A percentile compares a stretch with the other conserved stretches of the same genome.
These are phyloP conservation scores for Diaporthe aspalathi DNA, from an alignment of 2,329 filamentous ascomycete species.

Conservation along the genomic window DNA sequence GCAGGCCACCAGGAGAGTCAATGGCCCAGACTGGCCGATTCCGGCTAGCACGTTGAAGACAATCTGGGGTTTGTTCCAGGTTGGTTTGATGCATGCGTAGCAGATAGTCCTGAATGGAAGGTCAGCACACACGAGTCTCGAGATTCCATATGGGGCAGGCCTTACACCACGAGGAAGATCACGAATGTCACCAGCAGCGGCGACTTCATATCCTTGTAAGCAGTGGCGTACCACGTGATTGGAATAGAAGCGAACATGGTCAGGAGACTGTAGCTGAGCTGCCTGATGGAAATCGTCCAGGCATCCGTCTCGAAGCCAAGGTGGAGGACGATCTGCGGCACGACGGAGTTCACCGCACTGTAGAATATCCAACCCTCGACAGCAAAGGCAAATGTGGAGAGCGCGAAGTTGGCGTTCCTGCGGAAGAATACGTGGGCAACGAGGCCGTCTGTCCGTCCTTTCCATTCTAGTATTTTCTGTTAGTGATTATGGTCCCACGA, in stretches of 20 bases:
- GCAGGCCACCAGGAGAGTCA: conserved; percentile 61
- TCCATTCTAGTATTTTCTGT: conserved; percentile 59
- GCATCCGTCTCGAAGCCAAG: conserved; percentile 59
- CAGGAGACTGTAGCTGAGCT: conserved; percentile 57
- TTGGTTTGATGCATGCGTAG: conserved; percentile 58
- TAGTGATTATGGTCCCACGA: neutral
- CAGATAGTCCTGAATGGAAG: conserved; percentile 52
- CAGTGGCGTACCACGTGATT: conserved; percentile 59
- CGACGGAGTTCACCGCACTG: conserved; percentile 62
- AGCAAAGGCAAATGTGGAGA: conserved; percentile 66
- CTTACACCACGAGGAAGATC: conserved; percentile 60
- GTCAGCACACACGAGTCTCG: conserved; percentile 16
- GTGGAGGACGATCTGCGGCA: conserved; percentile 60
- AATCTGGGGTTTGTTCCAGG: conserved; percentile 58
- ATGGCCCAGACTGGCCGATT: conserved; percentile 61
- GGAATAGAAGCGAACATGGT: conserved; percentile 55
- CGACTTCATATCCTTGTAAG: conserved; percentile 59
- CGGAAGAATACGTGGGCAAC: conserved; percentile 67
- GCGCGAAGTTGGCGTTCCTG: conserved; percentile 63
- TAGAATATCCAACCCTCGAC: conserved; percentile 71
- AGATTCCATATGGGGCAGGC: neutral
- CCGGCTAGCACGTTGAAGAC: conserved; percentile 60
- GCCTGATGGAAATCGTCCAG: conserved; percentile 61
- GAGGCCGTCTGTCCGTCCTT: conserved; percentile 63
- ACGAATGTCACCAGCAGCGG: conserved; percentile 59